Evolutionary conservation across 148 eudicot genomes (phyloP).

Genomic region (Heliamphora exappendiculata): DNA sequence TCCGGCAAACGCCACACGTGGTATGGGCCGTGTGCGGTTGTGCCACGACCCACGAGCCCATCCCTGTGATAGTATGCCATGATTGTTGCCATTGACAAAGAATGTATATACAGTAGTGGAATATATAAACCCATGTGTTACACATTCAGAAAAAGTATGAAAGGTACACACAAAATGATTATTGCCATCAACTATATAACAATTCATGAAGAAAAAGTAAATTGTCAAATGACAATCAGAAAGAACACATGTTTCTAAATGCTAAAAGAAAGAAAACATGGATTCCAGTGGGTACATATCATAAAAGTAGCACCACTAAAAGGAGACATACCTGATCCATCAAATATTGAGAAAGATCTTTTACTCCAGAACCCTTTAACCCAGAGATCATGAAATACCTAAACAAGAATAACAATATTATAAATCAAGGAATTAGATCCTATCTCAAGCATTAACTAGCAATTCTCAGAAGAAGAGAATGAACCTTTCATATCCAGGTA

Average conservation of each 20-base stretch:
- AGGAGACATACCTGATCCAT: constrained; percentile 60
- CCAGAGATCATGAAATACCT: constrained; percentile 92
- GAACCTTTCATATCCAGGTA: constrained; percentile 12
- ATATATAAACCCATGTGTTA: too few species aligned
- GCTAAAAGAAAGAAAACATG: background rate
- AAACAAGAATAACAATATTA: background rate
- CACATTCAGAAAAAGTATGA: too few species aligned
- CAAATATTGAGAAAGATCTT: constrained; percentile 64
- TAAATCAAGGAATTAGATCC: background rate
- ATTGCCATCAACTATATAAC: background rate
- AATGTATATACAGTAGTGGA: too few species aligned
- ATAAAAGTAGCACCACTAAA: constrained; percentile 6
- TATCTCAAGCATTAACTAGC: background rate
- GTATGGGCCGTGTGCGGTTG: too few species aligned
- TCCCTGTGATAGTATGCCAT: too few species aligned
- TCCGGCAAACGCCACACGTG: too few species aligned
- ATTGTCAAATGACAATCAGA: background rate
- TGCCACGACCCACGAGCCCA: too few species aligned
- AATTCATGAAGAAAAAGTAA: background rate
- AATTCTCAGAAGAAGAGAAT: constrained; percentile 1
- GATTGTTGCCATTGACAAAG: too few species aligned
- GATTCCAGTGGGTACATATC: background rate
- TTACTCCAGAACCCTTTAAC: constrained; percentile 87
- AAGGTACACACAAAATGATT: background rate
- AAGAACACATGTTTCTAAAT: background rate